These are phyloP conservation scores for Elaeis oleifera DNA, from an alignment of 202 grass and related monocot species.

Conservation along the genomic window DNA sequence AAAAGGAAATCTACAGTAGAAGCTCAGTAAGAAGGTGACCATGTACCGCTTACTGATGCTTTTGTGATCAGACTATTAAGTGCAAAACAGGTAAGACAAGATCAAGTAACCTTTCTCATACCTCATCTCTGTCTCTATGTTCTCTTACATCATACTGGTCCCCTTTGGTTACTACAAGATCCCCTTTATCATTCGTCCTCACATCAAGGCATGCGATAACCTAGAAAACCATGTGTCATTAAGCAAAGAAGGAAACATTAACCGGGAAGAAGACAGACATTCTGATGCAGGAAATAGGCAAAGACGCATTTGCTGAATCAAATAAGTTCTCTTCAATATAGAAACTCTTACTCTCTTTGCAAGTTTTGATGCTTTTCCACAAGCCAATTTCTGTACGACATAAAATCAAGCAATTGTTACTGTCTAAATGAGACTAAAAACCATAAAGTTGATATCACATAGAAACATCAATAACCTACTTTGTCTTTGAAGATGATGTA, in stretches of 20 bases:
- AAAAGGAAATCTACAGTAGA: too few species aligned
- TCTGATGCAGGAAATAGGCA: background rate
- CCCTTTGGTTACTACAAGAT: constrained; percentile 98
- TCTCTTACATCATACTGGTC: constrained; percentile 99
- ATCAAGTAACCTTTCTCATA: constrained; percentile 10
- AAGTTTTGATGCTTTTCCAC: constrained; percentile 78
- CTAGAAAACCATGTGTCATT: constrained; percentile 30
- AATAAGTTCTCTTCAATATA: constrained; percentile 8
- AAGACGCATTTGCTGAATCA: background rate
- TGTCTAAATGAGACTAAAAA: constrained; percentile 6
- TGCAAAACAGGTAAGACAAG: too few species aligned
- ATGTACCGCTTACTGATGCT: too few species aligned
- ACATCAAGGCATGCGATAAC: constrained; percentile 98
- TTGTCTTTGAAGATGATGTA: constrained; percentile 44
- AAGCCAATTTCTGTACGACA: constrained; percentile 39
- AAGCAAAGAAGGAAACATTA: constrained; percentile 1
- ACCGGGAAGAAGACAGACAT: background rate
- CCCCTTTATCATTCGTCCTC: constrained; percentile 87
- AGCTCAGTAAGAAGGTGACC: too few species aligned
- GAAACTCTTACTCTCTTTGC: constrained; percentile 79
- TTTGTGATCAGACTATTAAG: too few species aligned
- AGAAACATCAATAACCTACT: constrained; percentile 29
- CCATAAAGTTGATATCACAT: background rate
- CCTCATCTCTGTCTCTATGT: constrained; percentile 62
- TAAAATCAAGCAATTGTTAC: constrained; percentile 5